Base-by-base conservation (phyloP, 2,329 filamentous ascomycete species). In the Sarocladium kiliense region DNA sequence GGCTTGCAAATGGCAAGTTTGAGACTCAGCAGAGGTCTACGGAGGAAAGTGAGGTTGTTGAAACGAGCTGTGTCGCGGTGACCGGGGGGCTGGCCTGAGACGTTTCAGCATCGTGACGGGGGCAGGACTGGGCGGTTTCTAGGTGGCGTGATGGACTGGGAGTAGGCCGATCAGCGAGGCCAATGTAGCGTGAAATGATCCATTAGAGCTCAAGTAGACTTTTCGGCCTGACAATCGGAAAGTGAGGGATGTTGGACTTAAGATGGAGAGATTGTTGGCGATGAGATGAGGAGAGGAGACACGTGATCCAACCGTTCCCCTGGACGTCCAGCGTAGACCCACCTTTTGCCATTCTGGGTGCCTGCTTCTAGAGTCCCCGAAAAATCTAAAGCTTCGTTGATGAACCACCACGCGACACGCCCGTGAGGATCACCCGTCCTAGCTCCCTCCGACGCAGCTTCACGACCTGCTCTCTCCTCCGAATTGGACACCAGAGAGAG, bases 401-500 rank as follows among this genome's bases (percentile, higher is more conserved):
- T 51, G 47, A n/a, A 32, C 47, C 27, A 51, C 47, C 47, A 51
- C 47, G 47, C 47, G 47, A 51, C 47, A 51, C 47, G 27, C 47
- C 47, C 18, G 19, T 36, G 21, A 51, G 10, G 3, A 34, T n/a
- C 18, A 51, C 30, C 18, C 25, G 30, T 12, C 47, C n/a, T 14
- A 18, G 21, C 5, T 27, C 27, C n/a, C 27, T 23, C 18, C n/a
- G 19, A 32, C 16, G 19, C 27, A 10, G 27, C 47, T 32, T 7
- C 30, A 36, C 26, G 47, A 51, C n/a, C 50, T 51, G 7, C 47
- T 51, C 47, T 21, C 26, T 23, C 45, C 19, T 49, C n/a, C 5
- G 41, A 44, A 9, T 25, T 16, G 41, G 18, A 39, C 7, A 9
- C 36, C 12, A 47, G 25, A 47, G 44, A 34, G 59, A 66, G 74